Base-by-base conservation (phyloP, 2,329 filamentous ascomycete genomes). In the Colletotrichum godetiae region DNA sequence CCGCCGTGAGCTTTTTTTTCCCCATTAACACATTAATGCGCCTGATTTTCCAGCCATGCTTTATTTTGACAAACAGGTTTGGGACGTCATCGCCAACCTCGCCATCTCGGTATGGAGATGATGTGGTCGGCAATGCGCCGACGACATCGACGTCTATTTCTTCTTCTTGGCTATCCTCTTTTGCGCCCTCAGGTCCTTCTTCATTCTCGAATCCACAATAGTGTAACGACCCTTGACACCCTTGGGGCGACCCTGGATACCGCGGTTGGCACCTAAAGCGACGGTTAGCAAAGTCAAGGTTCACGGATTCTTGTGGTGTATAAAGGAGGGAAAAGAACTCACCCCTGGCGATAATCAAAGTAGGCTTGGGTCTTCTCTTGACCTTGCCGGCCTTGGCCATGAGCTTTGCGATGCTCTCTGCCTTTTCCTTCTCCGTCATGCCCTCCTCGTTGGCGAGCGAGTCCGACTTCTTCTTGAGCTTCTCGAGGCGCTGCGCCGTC, bases 201-300 rank as follows among this genome's bases (percentile, higher is more conserved):
- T 98, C 91, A 98, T 91, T 77, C 97, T 90, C 15, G 94, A 87
- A 85, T 98, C 96, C 67, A 99, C 96, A 88, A 99, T 97, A 88
- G 97, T 97, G 83, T 99, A 99, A 77, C 94, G 92, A 49, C 96
- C 96, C 90, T 98, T 98, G 29, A 98, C 95, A 73, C 96, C 97
- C 82, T 91, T 93, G 3, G 97, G 97, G 78, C 96, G 88, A 24
- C 95, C 96, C 81, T 93, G 91, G 80, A 97, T 92, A 79, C 95
- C 96, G 77, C 92, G 92, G 83, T 98, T 98, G 63, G 90, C 56
- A 57, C 74, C 74, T 75, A 59, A 8, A 24, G 10, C 27, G 22
- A 19, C 10, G 33, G 61, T 75, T 66, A 75, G 70, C 52, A 58
- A 46, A 35, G 10, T 10, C 24, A 46, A 22, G n/a, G n/a, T 49